Conservation (phyloP, 306 rosid species). For the Vigna nakashimae region DNA sequence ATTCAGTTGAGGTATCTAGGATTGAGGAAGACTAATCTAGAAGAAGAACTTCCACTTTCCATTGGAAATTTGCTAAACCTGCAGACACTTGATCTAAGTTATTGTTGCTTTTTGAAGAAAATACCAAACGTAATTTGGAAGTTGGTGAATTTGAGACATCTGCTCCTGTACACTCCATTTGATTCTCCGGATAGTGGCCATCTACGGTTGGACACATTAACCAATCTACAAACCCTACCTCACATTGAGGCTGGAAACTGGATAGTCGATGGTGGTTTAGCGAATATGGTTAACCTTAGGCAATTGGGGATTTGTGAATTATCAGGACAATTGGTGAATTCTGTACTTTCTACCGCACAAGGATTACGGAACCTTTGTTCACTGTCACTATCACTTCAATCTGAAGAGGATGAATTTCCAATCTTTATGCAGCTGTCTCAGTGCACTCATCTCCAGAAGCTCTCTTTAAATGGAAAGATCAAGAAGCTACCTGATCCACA, state of each 20-base stretch:
- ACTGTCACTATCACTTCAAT: conserved; percentile 51
- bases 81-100: conserved; percentile 60
- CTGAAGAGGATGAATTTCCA: conserved; percentile 57
- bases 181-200: conserved; percentile 54
- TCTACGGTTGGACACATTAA: conserved; percentile 54
- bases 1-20: conserved; percentile 59
- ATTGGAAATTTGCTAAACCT: conserved; percentile 57
- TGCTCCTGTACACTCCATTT: conserved; percentile 53
- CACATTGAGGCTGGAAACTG: conserved; percentile 59
- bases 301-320: conserved; percentile 52
- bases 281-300: conserved; percentile 53
- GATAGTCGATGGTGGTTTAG: conserved; percentile 50
- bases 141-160: conserved; percentile 57
- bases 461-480: conserved; percentile 56
- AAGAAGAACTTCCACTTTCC: conserved; percentile 50
- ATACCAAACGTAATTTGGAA: conserved; percentile 59
- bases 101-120: conserved; percentile 53
- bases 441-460: conserved; percentile 52
- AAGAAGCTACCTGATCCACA: conserved; percentile 54
- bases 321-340: conserved; percentile 43
- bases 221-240: conserved; percentile 55
- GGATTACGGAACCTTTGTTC: conserved; percentile 47
- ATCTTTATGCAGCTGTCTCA: conserved; percentile 54
- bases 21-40: conserved; percentile 54
- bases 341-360: conserved; percentile 46